Evolutionary conservation across 768 basidiomycete species (phyloP).

Genomic region (Rhodosporidiobolus sp.): DNA sequence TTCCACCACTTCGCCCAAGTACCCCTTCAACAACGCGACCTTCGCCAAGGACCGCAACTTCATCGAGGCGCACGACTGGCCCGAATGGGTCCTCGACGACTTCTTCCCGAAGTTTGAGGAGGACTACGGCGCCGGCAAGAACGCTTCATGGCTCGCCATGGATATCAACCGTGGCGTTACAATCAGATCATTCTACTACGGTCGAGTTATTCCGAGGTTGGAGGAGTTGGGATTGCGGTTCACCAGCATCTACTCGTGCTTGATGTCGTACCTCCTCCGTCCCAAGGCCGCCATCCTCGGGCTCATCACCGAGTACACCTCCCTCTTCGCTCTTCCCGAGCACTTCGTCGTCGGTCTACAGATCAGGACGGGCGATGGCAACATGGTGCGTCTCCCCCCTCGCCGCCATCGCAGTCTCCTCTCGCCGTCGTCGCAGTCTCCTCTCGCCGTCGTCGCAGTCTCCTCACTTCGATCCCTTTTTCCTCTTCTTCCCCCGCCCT

Average conservation of each 20-base stretch:
- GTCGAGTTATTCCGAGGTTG: neutral
- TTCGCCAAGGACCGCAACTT: neutral
- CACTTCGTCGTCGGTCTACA: conserved; percentile 31
- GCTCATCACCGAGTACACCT: conserved; percentile 30
- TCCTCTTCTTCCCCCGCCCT: too few species aligned
- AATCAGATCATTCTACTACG: conserved; percentile 22
- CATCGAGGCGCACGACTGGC: conserved; percentile 7
- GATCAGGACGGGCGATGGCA: conserved; percentile 26
- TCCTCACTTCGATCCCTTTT: too few species aligned
- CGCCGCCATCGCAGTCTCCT: too few species aligned
- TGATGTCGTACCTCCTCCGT: conserved; percentile 33
- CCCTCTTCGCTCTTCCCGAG: conserved; percentile 27
- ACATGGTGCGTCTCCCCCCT: conserved; percentile 25
- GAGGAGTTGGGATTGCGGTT: conserved; percentile 13
- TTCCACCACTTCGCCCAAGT: neutral
- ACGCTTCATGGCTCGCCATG: conserved; percentile 3
- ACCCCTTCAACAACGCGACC: neutral
- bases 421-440: too few species aligned
- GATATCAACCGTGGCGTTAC: conserved; percentile 35
- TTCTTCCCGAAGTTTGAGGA: neutral
- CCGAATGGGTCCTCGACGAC: neutral
- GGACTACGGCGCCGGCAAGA: neutral
- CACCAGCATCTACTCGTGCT: conserved; percentile 26
- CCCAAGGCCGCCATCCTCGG: conserved; percentile 29
- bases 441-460: too few species aligned